Evolutionary conservation across 768 basidiomycete genomes (phyloP).

Genomic region (Lentinula boryana): DNA sequence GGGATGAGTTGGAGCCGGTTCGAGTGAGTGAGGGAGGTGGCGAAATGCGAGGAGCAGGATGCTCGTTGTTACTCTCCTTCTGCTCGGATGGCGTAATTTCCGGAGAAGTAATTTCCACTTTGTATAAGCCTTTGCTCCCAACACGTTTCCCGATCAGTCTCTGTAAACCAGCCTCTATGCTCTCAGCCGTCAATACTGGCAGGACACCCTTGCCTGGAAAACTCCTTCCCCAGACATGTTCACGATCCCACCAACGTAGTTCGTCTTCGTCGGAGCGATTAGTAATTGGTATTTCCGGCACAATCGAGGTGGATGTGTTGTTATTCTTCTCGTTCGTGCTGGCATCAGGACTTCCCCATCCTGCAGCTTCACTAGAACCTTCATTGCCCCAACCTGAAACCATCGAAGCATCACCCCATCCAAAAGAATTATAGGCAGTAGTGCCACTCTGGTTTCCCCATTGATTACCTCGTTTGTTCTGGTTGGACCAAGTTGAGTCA

Average conservation of each 20-base stretch:
- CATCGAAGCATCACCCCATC: background rate
- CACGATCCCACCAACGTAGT: background rate
- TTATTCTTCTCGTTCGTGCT: background rate
- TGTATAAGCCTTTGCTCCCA: conserved; percentile 38
- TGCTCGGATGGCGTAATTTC: conserved; percentile 19
- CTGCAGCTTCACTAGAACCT: background rate
- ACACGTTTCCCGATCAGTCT: conserved; percentile 23
- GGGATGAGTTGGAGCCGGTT: conserved; percentile 14
- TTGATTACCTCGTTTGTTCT: background rate
- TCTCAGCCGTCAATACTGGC: conserved; percentile 52
- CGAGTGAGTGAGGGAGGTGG: conserved; percentile 11
- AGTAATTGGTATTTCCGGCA: background rate
- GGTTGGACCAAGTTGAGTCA: background rate
- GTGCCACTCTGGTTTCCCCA: conserved; percentile 1
- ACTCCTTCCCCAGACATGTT: background rate
- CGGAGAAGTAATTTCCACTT: conserved; percentile 65
- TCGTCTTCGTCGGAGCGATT: background rate
- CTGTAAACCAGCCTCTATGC: background rate
- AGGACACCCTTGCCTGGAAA: background rate
- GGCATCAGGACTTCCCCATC: background rate
- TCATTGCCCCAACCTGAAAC: background rate
- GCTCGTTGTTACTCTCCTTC: background rate
- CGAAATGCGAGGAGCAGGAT: background rate
- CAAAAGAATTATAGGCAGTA: background rate
- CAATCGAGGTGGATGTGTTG: background rate